These are phyloP conservation scores for Chrysosporium queenslandicum DNA, from an alignment of 2,329 filamentous ascomycete genomes.

Conservation along the genomic window DNA sequence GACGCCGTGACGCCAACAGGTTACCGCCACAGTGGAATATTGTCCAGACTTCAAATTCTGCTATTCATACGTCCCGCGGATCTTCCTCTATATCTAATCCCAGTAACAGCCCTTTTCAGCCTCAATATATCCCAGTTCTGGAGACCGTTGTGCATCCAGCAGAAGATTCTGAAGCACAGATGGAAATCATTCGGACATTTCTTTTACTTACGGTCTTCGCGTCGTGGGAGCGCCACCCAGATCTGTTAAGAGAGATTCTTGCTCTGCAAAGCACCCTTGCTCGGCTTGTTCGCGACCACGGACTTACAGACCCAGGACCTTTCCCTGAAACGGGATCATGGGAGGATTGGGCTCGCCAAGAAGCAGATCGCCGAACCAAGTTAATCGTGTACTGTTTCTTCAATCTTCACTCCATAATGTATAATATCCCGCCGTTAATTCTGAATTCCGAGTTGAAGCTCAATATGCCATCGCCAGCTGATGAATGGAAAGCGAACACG, in stretches of 20 bases:
- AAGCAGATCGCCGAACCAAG: conserved; percentile 46
- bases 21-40: conserved; percentile 36
- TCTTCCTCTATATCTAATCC: conserved; percentile 37
- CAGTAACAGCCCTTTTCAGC: conserved; percentile 37
- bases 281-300: conserved; percentile 46
- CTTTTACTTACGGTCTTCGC: conserved; percentile 49
- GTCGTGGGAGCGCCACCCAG: conserved; percentile 50
- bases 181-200: conserved; percentile 44
- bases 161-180: conserved; percentile 39
- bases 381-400: conserved; percentile 50
- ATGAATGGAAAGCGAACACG: conserved; percentile 47
- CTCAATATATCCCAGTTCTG: conserved; percentile 26
- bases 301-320: conserved; percentile 31
- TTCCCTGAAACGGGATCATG: conserved; percentile 40
- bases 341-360: conserved; percentile 45
- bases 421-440: conserved; percentile 51
- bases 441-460: conserved; percentile 46
- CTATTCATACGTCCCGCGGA: conserved; percentile 32
- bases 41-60: conserved; percentile 26
- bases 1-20: conserved; percentile 41
- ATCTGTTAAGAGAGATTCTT: conserved; percentile 48
- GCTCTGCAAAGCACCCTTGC: conserved; percentile 49
- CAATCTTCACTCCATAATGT: conserved; percentile 52
- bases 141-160: conserved; percentile 29
- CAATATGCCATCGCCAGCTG: conserved; percentile 45